Conservation (phyloP, 176 grass and related monocot genomes). For the Oryza longistaminata region DNA sequence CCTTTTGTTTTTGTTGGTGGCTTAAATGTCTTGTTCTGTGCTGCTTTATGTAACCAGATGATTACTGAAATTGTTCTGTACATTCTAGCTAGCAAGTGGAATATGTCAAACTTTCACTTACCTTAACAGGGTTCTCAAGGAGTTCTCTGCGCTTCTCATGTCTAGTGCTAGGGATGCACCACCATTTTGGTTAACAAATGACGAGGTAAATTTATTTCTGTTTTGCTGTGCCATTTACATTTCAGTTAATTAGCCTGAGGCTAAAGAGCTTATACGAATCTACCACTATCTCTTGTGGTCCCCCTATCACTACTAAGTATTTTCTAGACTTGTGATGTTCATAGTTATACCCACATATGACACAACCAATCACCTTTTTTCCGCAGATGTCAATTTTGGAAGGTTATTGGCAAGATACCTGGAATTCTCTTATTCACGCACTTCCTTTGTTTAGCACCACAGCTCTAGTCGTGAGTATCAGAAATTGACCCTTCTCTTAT, state of each 20-base stretch:
- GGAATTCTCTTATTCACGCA: slow-evolving; percentile 76
- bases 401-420: slow-evolving; percentile 84
- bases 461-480: slow-evolving; percentile 56
- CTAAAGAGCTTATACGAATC: not conserved
- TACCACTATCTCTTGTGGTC: not conserved
- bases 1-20: slow-evolving; percentile 8
- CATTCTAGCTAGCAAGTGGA: slow-evolving; percentile 2
- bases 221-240: slow-evolving; percentile 3
- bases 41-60: slow-evolving; percentile 6
- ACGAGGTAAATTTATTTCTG: slow-evolving; percentile 58
- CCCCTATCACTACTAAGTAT: not conserved
- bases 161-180: slow-evolving; percentile 22
- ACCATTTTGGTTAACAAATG: slow-evolving; percentile 44
- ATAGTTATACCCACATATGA: not conserved
- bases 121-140: slow-evolving; percentile 75
- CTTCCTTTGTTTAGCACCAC: slow-evolving; percentile 63
- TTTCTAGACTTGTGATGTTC: not conserved
- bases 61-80: slow-evolving; percentile 18
- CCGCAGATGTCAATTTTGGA: slow-evolving; percentile 67
- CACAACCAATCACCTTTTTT: slow-evolving; percentile 25
- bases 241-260: not conserved
- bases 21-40: not conserved
- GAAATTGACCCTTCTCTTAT: slow-evolving; percentile 21
- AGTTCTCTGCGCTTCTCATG: slow-evolving; percentile 63
- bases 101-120: slow-evolving; percentile 33